Conservation (phyloP, 768 basidiomycete genomes). For the Tricholoma flavovirens region DNA sequence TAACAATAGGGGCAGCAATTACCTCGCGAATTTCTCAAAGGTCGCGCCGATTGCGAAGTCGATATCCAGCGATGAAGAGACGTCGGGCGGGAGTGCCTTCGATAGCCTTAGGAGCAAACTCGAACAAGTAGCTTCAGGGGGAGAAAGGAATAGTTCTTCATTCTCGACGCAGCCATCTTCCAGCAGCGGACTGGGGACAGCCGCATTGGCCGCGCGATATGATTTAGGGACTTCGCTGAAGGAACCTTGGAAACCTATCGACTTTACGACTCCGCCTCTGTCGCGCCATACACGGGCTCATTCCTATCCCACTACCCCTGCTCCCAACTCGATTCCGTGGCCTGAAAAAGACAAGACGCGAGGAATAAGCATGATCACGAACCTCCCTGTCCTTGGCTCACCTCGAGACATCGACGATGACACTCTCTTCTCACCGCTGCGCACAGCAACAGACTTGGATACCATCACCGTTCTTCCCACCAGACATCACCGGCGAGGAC, state of each 20-base stretch:
- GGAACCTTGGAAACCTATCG: constrained; percentile 37
- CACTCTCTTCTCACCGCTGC: constrained; percentile 17
- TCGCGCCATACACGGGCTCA: constrained; percentile 33
- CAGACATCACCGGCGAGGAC: constrained; percentile 55
- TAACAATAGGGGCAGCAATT: constrained; percentile 78
- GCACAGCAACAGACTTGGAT: constrained; percentile 20
- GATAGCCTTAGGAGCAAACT: constrained; percentile 58
- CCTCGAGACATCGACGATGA: constrained; percentile 42
- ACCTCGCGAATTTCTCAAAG: constrained; percentile 62
- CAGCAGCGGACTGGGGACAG: constrained; percentile 22
- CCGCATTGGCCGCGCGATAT: constrained; percentile 49
- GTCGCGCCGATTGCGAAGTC: constrained; percentile 17
- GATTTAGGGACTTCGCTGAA: constrained; percentile 50
- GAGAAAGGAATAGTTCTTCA: constrained; percentile 19
- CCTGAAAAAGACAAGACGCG: constrained; percentile 19
- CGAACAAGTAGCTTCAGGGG: constrained; percentile 51
- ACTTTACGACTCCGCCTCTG: constrained; percentile 15
- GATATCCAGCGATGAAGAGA: constrained; percentile 25
- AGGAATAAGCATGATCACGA: background rate
- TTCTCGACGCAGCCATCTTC: constrained; percentile 20
- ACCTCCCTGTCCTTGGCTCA: constrained; percentile 35
- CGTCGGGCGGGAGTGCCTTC: constrained; percentile 23
- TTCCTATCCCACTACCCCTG: constrained; percentile 40
- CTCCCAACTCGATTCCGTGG: constrained; percentile 38
- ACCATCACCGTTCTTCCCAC: constrained; percentile 21